Evolutionary conservation across 805 yeast species (phyloP).

Genomic region (Teunomyces cretensis): DNA sequence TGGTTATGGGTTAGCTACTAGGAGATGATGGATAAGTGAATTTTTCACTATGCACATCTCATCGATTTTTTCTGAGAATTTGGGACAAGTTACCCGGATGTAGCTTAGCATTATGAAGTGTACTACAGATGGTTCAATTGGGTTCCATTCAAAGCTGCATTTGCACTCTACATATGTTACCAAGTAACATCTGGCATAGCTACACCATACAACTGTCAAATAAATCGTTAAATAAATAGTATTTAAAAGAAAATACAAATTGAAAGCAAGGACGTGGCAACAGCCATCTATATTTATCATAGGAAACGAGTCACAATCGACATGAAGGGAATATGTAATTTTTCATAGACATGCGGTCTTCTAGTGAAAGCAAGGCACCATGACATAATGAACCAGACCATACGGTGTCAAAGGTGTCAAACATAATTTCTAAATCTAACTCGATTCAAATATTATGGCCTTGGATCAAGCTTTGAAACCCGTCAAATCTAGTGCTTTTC

Average conservation of each 20-base stretch:
- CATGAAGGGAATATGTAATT: conserved; percentile 1
- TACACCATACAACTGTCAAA: neutral
- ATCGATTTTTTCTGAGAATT: neutral
- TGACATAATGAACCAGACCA: neutral
- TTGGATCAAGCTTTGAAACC: neutral
- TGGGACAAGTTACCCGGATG: conserved; percentile 1
- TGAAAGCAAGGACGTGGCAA: neutral
- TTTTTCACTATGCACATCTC: conserved; percentile 4
- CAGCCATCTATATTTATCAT: conserved; percentile 4
- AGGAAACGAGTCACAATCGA: neutral
- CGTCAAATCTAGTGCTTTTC: conserved; percentile 19
- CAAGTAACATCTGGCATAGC: neutral
- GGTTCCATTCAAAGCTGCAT: neutral
- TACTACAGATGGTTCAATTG: neutral
- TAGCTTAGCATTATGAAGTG: too few relatives aligned
- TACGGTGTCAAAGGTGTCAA: neutral
- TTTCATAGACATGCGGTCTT: neutral
- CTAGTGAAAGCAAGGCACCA: neutral
- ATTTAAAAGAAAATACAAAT: conserved; percentile 1
- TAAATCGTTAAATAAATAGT: neutral
- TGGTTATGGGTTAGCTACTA: conserved; percentile 10
- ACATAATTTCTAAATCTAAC: neutral
- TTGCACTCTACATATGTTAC: neutral
- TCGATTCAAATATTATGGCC: neutral
- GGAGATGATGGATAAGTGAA: conserved; percentile 1